Percentiles rank a stretch among this genome's conserved stretches.
These are phyloP conservation scores for Sporothrix curviconia DNA, from an alignment of 2,329 filamentous ascomycete species.

Conservation along the genomic window DNA sequence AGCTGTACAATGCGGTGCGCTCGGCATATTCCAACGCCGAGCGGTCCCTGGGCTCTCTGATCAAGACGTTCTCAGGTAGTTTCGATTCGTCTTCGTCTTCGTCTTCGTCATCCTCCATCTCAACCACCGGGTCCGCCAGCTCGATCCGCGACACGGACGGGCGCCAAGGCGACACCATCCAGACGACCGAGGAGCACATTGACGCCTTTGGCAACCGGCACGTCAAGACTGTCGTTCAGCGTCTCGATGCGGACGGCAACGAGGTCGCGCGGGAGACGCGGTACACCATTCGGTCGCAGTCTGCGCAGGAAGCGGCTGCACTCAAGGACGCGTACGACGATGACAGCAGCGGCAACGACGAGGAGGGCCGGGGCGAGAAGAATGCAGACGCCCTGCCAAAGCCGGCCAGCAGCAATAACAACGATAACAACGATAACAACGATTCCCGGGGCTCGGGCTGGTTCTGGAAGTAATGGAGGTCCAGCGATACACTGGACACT, in stretches of 20 bases:
- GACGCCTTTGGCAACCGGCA: slow-evolving; percentile 39
- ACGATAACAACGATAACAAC: slow-evolving; percentile 7
- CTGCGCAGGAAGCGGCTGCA: not conserved
- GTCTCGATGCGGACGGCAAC: slow-evolving; percentile 35
- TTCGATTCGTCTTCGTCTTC: not conserved
- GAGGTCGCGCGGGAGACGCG: slow-evolving; percentile 34
- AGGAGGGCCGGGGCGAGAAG: not conserved
- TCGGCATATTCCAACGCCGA: slow-evolving; percentile 33
- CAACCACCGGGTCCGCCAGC: not conserved
- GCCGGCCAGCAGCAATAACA: no score
- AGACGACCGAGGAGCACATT: slow-evolving; percentile 35
- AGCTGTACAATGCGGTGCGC: slow-evolving; percentile 34
- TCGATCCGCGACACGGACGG: not conserved
- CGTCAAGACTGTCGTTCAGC: slow-evolving; percentile 35
- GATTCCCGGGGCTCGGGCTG: slow-evolving; percentile 30
- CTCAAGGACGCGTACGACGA: not conserved
- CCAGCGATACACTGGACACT: not conserved
- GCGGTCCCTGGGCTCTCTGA: slow-evolving; percentile 36
- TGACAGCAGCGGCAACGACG: not conserved
- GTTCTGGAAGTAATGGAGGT: slow-evolving; percentile 33
- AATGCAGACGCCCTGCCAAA: no score
- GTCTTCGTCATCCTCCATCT: not conserved
- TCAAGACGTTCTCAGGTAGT: slow-evolving; percentile 29
- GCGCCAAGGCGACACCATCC: slow-evolving; percentile 24
- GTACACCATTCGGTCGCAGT: slow-evolving; percentile 17